Conservation (phyloP, 2,329 filamentous ascomycete species). For the Didymella sp. region DNA sequence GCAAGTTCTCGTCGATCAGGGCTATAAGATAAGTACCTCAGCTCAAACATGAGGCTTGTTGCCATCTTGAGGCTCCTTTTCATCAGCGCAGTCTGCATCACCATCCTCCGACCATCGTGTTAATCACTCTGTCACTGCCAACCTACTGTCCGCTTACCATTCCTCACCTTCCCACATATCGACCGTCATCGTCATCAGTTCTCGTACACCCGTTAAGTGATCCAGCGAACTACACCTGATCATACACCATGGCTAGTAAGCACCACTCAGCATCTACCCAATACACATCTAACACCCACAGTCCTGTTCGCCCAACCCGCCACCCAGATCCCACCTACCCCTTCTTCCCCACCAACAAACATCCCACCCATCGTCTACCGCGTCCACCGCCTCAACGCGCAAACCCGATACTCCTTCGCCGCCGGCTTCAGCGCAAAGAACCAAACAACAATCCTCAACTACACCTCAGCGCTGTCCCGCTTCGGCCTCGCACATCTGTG, state of each 20-base stretch:
- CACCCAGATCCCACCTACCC: slow-evolving; percentile 4
- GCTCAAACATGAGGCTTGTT: not conserved
- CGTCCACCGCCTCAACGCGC: slow-evolving; percentile 36
- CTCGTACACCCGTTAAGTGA: not conserved
- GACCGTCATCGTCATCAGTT: not conserved
- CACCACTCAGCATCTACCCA: not conserved
- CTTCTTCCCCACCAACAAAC: slow-evolving; percentile 25
- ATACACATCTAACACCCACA: slow-evolving; percentile 1
- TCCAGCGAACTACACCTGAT: not conserved
- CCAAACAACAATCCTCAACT: slow-evolving; percentile 45
- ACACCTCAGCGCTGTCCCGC: slow-evolving; percentile 29
- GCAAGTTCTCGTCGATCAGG: not conserved
- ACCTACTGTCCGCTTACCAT: not conserved
- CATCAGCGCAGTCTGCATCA: not conserved
- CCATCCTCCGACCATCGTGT: not conserved
- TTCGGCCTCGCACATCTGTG: slow-evolving; percentile 42
- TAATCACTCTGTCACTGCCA: not conserved
- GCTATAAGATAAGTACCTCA: not conserved
- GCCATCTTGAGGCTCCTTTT: not conserved
- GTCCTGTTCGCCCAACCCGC: slow-evolving; percentile 20
- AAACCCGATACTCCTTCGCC: slow-evolving; percentile 42
- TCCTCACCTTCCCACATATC: not conserved
- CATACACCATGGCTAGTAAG: slow-evolving; percentile 26
- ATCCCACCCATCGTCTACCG: slow-evolving; percentile 43
- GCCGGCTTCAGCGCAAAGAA: slow-evolving; percentile 46